These are phyloP conservation scores for Luzula sylvatica DNA, from an alignment of 176 grass and related monocot species.

Conservation along the genomic window DNA sequence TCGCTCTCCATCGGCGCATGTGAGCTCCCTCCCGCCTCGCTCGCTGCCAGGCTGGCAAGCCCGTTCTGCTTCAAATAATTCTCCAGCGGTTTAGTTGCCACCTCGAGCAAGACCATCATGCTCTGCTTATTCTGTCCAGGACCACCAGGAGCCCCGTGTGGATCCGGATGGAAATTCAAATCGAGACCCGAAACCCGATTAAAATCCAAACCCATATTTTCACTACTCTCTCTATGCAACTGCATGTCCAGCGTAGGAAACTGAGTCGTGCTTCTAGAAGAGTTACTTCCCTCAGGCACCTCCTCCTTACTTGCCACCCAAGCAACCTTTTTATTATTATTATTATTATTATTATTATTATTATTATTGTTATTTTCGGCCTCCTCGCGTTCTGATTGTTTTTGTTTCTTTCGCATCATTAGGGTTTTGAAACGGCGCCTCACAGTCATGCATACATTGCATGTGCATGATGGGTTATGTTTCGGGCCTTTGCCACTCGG, in stretches of 20 bases:
- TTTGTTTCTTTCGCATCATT: conserved; percentile 98
- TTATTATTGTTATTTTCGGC: conserved; percentile 30
- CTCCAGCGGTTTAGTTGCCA: conserved; percentile 58
- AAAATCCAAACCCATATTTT: conserved; percentile 25
- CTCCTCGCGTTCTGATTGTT: conserved; percentile 78
- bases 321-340: conserved; percentile 37
- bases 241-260: conserved; percentile 26
- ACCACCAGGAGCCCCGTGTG: too few species aligned
- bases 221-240: conserved; percentile 30
- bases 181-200: conserved; percentile 58
- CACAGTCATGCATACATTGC: conserved; percentile 93
- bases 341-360: too few species aligned
- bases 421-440: conserved; percentile 93
- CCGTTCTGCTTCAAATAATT: conserved; percentile 90
- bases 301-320: conserved; percentile 63
- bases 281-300: conserved; percentile 56
- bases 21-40: conserved; percentile 55
- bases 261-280: conserved; percentile 34
- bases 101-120: conserved; percentile 79
- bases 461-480: conserved; percentile 80
- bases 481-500: conserved; percentile 96
- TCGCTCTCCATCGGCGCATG: conserved; percentile 39
- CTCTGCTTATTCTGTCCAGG: conserved; percentile 23
- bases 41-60: conserved; percentile 29
- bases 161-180: conserved; percentile 80